Evolutionary conservation across 441 rosid genomes (phyloP).

Genomic region (Populus hybrid): DNA sequence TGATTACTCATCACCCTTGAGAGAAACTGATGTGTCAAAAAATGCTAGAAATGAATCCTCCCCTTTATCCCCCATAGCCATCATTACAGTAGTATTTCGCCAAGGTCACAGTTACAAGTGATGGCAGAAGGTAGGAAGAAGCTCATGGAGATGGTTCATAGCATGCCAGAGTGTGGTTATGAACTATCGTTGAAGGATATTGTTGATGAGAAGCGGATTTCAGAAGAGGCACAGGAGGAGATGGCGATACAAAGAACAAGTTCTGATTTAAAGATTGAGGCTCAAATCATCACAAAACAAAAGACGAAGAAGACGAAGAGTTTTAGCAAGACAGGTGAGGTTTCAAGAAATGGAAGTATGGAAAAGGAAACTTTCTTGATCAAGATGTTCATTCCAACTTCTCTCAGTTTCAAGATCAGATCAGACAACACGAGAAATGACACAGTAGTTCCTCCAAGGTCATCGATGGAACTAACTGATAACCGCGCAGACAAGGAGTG

Average conservation of each 20-base stretch:
- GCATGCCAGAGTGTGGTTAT: slow-evolving; percentile 42
- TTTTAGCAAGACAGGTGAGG: not conserved
- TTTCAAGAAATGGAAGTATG: slow-evolving; percentile 36
- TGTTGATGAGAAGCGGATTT: slow-evolving; percentile 30
- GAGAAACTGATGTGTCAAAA: slow-evolving; percentile 11
- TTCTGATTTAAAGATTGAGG: slow-evolving; percentile 6
- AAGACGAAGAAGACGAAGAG: slow-evolving; percentile 12
- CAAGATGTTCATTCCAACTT: slow-evolving; percentile 42
- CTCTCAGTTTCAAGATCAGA: slow-evolving; percentile 28
- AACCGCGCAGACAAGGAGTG: slow-evolving; percentile 13
- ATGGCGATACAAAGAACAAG: slow-evolving; percentile 4
- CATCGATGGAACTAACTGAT: slow-evolving; percentile 22
- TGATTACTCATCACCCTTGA: slow-evolving; percentile 11
- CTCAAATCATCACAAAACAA: slow-evolving; percentile 12
- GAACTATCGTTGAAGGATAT: slow-evolving; percentile 60
- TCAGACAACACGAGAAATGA: slow-evolving; percentile 8
- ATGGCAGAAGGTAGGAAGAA: slow-evolving; percentile 43
- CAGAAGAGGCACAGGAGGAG: slow-evolving; percentile 3
- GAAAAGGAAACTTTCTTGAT: slow-evolving; percentile 42
- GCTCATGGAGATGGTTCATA: slow-evolving; percentile 46
- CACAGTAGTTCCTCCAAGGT: slow-evolving; percentile 19
- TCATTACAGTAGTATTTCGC: slow-evolving; percentile 22
- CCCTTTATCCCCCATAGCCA: slow-evolving; percentile 29
- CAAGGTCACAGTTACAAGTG: slow-evolving; percentile 11
- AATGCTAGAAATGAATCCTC: slow-evolving; percentile 19